Percentiles rank a stretch among this genome's conserved stretches.
Evolutionary conservation across 202 grass and related monocot species (phyloP).

Genomic region (Schoenoplectus triqueter): DNA sequence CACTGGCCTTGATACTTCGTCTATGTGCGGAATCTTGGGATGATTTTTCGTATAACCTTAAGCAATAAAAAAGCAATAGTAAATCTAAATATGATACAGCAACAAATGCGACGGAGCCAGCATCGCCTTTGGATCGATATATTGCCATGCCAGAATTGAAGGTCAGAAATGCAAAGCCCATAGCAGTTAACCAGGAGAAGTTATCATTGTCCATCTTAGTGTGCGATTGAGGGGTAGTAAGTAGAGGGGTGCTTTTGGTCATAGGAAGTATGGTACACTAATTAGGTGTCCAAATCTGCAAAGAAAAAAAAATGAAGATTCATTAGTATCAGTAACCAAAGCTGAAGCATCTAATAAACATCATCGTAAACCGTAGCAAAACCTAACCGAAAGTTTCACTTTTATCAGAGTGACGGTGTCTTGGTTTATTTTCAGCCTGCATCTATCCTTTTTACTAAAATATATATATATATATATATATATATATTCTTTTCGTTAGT

Average conservation of each 20-base stretch:
- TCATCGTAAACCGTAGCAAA: no score
- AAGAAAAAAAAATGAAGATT: background rate
- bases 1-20: slow-evolving; percentile 30
- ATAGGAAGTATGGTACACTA: background rate
- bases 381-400: no score
- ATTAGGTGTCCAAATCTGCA: background rate
- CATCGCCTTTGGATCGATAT: slow-evolving; percentile 30
- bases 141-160: slow-evolving; percentile 59
- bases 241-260: background rate
- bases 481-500: no score
- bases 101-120: slow-evolving; percentile 31
- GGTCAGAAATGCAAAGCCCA: slow-evolving; percentile 41
- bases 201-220: background rate
- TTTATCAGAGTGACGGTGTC: no score
- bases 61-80: slow-evolving; percentile 37
- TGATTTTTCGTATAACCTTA: slow-evolving; percentile 22
- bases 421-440: no score
- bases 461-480: no score
- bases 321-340: background rate
- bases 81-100: slow-evolving; percentile 42
- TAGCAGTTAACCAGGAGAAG: background rate
- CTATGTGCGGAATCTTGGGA: background rate
- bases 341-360: background rate
- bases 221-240: background rate
- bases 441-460: no score